Evolutionary conservation across 176 grass and related monocot genomes (phyloP).

Genomic region (bread wheat (Triticum aestivum)): DNA sequence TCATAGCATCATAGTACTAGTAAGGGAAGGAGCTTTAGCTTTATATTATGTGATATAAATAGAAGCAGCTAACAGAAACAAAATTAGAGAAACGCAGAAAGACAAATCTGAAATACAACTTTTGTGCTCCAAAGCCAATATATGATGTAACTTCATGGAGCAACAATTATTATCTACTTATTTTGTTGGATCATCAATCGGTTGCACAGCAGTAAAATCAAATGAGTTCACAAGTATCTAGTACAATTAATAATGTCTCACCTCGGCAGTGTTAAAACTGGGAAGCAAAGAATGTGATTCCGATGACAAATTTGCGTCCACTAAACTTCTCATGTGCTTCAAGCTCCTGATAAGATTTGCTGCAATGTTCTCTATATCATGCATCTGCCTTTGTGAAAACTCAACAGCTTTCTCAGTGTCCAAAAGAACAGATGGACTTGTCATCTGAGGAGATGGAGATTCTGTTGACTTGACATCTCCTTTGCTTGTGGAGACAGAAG

Average conservation of each 20-base stretch:
- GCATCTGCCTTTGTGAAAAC: conserved; percentile 90
- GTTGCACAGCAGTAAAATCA: conserved; percentile 14
- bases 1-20: too few relatives aligned
- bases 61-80: background rate
- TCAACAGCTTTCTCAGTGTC: conserved; percentile 76
- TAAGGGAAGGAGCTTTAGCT: background rate
- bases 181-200: background rate
- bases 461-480: conserved; percentile 48
- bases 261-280: conserved; percentile 62
- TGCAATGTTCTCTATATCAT: conserved; percentile 81
- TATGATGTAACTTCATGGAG: conserved; percentile 19
- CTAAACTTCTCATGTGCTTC: conserved; percentile 72
- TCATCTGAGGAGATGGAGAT: conserved; percentile 32
- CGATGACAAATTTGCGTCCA: conserved; percentile 64
- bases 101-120: background rate
- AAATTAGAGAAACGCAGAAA: background rate
- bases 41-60: background rate
- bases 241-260: conserved; percentile 30
- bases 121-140: background rate
- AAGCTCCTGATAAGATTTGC: conserved; percentile 80
- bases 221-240: conserved; percentile 29
- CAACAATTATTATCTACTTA: background rate
- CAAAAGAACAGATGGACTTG: conserved; percentile 42
- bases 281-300: conserved; percentile 56
- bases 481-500: conserved; percentile 38